Evolutionary conservation across 805 yeast species (phyloP), one percentile per base, ranked within the genome.

Genomic region (Lipomyces oligophaga): DNA sequence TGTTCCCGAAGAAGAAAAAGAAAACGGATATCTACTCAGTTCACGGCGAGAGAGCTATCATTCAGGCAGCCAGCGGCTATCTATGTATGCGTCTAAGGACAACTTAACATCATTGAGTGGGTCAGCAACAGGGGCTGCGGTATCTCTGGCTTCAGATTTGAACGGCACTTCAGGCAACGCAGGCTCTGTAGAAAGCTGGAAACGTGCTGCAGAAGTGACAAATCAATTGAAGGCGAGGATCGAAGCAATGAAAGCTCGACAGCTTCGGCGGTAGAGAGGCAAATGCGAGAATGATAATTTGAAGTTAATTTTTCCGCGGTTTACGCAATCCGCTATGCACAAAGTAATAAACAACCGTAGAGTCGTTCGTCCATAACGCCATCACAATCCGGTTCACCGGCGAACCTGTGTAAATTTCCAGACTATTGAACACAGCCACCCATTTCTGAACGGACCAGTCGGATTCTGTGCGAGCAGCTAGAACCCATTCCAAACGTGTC

Each of bases 171-270:
- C 43, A n/a, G 15, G 37, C 27, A 35, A 34, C 22, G 55, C 52
- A 5, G 49, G 49, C 4, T 33, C 54, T 7, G 58, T 49, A 8
- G 78, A 73, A 43, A 80, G 84, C 57, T 88, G 96, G 96, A 78
- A 76, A 56, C 76, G 90, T 39, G 96, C 96, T 0, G 89, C 93
- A 0, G 95, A 85, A 58, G 94, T 87, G 10, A 88, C 96, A 0
- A 77, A 80, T 3, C 90, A 84, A 63, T 75, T 88, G 60, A 85
- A 83, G 63, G 94, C 88, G 0, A 70, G 96, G 58, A 88, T 88
- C 36, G 94, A 85, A 65, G 81, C 83, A 64, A 87, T 88, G 96
- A 84, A 84, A 18, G 55, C 55, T 5, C 28, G 38, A 25, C 54
- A 48, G 24, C 41, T 39, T 22, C 30, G 41, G 18, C 44, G 49